Conservation (phyloP, 441 rosid genomes). For the Arabidopsis lyrata region DNA sequence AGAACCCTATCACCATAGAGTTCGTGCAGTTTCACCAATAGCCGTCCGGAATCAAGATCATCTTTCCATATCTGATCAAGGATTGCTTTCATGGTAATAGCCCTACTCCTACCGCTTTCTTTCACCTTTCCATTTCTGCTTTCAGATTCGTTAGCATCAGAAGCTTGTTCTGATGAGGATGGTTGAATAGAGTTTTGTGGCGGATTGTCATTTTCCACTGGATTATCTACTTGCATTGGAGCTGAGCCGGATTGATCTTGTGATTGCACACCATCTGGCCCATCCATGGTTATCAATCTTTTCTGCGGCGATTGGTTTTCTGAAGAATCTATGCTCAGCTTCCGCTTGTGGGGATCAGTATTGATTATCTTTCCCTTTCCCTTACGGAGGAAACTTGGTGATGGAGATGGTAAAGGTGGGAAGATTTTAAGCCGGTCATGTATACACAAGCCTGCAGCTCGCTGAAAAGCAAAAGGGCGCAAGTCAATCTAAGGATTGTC, state of each 20-base stretch:
- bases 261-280: constrained; percentile 28
- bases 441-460: constrained; percentile 74
- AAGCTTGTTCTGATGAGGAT: constrained; percentile 51
- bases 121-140: constrained; percentile 43
- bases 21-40: constrained; percentile 66
- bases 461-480: constrained; percentile 51
- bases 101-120: constrained; percentile 33
- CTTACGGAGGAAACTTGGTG: constrained; percentile 51
- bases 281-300: constrained; percentile 62
- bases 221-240: constrained; percentile 51
- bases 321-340: constrained; percentile 52
- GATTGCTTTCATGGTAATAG: constrained; percentile 57
- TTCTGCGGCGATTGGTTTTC: constrained; percentile 59
- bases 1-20: constrained; percentile 77
- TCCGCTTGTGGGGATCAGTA: constrained; percentile 56
- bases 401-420: constrained; percentile 65
- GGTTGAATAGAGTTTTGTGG: constrained; percentile 50
- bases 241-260: constrained; percentile 47
- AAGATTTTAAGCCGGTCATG: constrained; percentile 76
- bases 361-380: constrained; percentile 58
- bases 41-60: constrained; percentile 72
- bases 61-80: constrained; percentile 80
- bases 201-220: constrained; percentile 42
- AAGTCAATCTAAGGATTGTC: constrained; percentile 13
- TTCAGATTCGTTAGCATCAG: constrained; percentile 42